Percentiles rank a stretch among this genome's conserved stretches.
These are phyloP conservation scores for Pythium phragmiticola DNA, from an alignment of 352 stramenopile genomes.

Conservation along the genomic window DNA sequence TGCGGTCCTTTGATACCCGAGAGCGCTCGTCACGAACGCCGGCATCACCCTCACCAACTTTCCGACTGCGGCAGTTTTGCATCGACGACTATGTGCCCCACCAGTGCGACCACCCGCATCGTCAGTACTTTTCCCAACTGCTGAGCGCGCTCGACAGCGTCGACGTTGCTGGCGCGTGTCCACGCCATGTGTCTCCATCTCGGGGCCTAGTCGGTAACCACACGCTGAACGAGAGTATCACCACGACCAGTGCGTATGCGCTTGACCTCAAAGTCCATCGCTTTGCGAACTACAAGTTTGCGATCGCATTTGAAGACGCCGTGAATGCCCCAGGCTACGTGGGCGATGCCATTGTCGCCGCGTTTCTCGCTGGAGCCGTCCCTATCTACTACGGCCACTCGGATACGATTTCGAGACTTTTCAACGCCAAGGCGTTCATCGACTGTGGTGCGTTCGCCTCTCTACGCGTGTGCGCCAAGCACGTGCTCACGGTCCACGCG, in stretches of 20 bases:
- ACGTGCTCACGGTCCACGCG: constrained; percentile 39
- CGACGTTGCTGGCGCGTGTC: constrained; percentile 45
- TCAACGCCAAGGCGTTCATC: constrained; percentile 52
- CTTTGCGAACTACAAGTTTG: constrained; percentile 42
- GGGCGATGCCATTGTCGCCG: constrained; percentile 59
- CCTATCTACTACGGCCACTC: constrained; percentile 63
- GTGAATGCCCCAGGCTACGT: constrained; percentile 38
- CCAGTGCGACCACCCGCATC: constrained; percentile 43
- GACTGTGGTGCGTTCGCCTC: constrained; percentile 43
- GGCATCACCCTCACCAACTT: neutral
- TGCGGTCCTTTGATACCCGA: constrained; percentile 13
- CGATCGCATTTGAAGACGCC: constrained; percentile 67
- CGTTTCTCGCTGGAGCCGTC: constrained; percentile 53
- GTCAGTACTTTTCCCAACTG: constrained; percentile 54
- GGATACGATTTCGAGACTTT: constrained; percentile 30
- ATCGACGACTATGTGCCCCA: constrained; percentile 47
- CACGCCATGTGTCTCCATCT: constrained; percentile 10
- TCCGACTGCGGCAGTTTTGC: constrained; percentile 35
- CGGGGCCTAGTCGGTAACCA: neutral
- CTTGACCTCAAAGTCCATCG: neutral
- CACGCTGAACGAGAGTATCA: constrained; percentile 7
- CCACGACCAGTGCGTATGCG: neutral
- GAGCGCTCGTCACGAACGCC: neutral
- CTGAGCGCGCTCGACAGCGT: constrained; percentile 45
- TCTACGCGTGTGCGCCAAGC: constrained; percentile 35